Conservation (phyloP, 805 yeast species). For the Candida manassasensis region DNA sequence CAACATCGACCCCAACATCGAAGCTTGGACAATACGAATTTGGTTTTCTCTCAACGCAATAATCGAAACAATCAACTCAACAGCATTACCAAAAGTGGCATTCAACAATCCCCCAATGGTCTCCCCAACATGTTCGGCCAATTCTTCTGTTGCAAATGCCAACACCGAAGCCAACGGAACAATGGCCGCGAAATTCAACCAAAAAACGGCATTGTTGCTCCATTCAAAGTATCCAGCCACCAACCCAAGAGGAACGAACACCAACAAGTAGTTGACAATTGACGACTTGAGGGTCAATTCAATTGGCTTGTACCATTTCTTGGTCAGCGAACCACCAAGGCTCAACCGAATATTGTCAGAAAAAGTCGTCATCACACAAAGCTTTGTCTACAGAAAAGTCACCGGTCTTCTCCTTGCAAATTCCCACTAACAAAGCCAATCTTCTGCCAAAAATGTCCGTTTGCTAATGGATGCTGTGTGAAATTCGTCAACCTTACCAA, state of each 20-base stretch:
- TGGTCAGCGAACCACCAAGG: too few species aligned
- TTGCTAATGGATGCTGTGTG: too few species aligned
- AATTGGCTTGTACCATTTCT: constrained; percentile 11
- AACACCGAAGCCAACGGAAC: constrained; percentile 87
- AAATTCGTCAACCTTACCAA: too few species aligned
- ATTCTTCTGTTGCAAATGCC: constrained; percentile 90
- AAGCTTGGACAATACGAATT: constrained; percentile 91
- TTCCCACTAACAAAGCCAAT: too few species aligned
- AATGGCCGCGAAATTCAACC: constrained; percentile 81
- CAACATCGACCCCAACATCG: constrained; percentile 92
- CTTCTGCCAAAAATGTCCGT: too few species aligned
- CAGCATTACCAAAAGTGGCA: constrained; percentile 98
- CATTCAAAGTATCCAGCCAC: constrained; percentile 59
- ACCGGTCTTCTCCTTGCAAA: too few species aligned
- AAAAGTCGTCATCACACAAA: too few species aligned
- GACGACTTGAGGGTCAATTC: constrained; percentile 44
- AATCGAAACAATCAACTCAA: constrained; percentile 89
- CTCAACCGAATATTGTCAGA: too few species aligned
- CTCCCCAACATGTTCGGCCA: constrained; percentile 83
- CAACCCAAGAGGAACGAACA: constrained; percentile 88
- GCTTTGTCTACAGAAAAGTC: too few species aligned
- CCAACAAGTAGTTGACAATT: constrained; percentile 68
- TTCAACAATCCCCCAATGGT: constrained; percentile 91
- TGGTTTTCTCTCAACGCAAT: constrained; percentile 85
- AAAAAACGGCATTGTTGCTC: constrained; percentile 54